A percentile compares a stretch with the other conserved stretches of the same genome.
Evolutionary conservation across 495 filamentous ascomycete species (phyloP).

Genomic region (Pseudomonodictys pantanalensis): DNA sequence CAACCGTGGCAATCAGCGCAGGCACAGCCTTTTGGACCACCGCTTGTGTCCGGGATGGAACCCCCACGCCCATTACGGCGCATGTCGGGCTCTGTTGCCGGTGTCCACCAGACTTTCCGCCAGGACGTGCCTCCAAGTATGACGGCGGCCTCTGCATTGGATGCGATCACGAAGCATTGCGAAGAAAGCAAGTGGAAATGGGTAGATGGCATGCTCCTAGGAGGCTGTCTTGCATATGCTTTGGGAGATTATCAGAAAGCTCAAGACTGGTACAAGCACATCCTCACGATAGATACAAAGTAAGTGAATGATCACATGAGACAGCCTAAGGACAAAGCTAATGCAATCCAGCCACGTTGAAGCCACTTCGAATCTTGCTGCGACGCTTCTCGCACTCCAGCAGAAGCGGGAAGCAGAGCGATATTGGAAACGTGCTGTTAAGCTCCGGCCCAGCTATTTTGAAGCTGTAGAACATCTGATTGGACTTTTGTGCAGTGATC

Average conservation of each 20-base stretch:
- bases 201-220: constrained; percentile 93
- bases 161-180: constrained; percentile 77
- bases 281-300: constrained; percentile 76
- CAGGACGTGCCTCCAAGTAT: constrained; percentile 34
- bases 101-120: constrained; percentile 16
- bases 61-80: constrained; percentile 27
- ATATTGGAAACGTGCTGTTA: constrained; percentile 82
- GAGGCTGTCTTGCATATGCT: constrained; percentile 90
- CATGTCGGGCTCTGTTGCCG: constrained; percentile 30
- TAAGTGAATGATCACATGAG: constrained; percentile 45
- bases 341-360: constrained; percentile 73
- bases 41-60: constrained; percentile 13
- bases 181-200: constrained; percentile 87
- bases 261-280: constrained; percentile 82
- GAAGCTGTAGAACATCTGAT: constrained; percentile 97
- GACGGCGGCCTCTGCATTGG: constrained; percentile 66
- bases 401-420: constrained; percentile 79
- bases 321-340: background rate
- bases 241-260: constrained; percentile 84
- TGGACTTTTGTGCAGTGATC: constrained; percentile 76
- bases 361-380: constrained; percentile 89
- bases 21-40: constrained; percentile 11
- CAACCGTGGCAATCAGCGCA: constrained; percentile 18
- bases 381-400: constrained; percentile 79
- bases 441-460: constrained; percentile 81